Base-by-base conservation (phyloP, 1,284 basidiomycete genomes). In the Phaffia rhodozyma region DNA sequence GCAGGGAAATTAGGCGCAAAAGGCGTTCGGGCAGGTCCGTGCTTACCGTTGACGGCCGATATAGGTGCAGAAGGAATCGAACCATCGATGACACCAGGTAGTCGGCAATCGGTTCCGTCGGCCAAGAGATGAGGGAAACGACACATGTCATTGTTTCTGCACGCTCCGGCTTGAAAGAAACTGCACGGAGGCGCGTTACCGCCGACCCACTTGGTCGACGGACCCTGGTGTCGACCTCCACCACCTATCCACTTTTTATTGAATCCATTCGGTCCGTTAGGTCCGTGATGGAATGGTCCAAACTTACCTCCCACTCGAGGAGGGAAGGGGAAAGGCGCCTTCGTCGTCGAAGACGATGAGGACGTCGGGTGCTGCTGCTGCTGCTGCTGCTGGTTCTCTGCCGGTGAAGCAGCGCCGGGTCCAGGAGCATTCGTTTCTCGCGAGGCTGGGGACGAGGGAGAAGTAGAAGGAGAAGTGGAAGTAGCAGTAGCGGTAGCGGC, bases 1-100 rank as follows among this genome's bases (percentile, higher is more conserved):
- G 25, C 25, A 30, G 50, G 16, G 29, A 34, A 32, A 16, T 43
- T 43, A 11, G 38, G 38, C 38, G 38, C 38, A 16, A 11, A 43
- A 43, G 38, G 38, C 5, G 55, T 18, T 30, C 55, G 27, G 55
- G 52, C 52, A 53, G 30, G 9, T 27, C 27, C 34, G 34, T 56
- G 50, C 62, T 63, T 63, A 2, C 52, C 52, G 32, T 30, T 47
- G 16, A 58, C 47, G 27, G 43, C 38, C 29, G 60, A 61, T n/a
- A 66, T 61, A 52, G 64, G 64, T 20, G 64, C 64, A 13, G 64
- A 27, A 13, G 60, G 21, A 51, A 66, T 47, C 3, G 64, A 55
- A 18, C 64, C 64, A 49, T 66, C 64, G 23, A 66, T 66, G 20
- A 66, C 55, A 25, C 64, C 64, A 38, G 64, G 64, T 21, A 57